Base-by-base conservation (phyloP, 2,329 filamentous ascomycete species). In the Penicillium oxalicum region DNA sequence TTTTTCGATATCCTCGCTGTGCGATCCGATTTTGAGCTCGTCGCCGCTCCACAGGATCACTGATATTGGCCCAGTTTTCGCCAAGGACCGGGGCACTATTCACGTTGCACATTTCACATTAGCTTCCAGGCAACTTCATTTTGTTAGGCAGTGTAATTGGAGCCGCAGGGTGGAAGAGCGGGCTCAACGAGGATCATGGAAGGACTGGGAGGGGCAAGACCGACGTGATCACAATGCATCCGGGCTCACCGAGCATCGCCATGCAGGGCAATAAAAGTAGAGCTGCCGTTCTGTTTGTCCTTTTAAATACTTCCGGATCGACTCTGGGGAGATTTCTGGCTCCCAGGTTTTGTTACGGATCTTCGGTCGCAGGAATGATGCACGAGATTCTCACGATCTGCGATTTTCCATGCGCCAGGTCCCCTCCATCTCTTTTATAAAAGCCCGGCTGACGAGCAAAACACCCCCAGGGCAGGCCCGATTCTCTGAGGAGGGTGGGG, bases 21-120 rank as follows among this genome's bases (percentile, higher is more conserved):
- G 48, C 48, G 47, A 50, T 47, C 13, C 48, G 48, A 48, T 50
- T 50, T 29, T 50, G 48, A 32, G 48, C 48, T 24, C 48, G 40
- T 39, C 48, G 48, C 35, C 48, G 44, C 48, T 50, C 44, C 28
- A 50, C 44, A 29, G 44, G 48, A 47, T 50, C 48, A 40, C 39
- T 42, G 38, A 50, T 50, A 29, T 50, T 50, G 29, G 48, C 48
- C 48, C 48, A 50, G 26, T 50, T 46, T 28, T 46, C 44, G 36
- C 44, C 44, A n/a, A 46, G 44, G 27, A 46, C 36, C 29, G 44
- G 44, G 35, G 44, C 38, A 18, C 44, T 46, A 40, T 18, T 38
- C 41, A 26, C 29, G 41, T 25, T 24, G 29, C 34, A 27, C 29
- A 32, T 32, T 35, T 35, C 32, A 35, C 12, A 35, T 44, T 36